These are phyloP conservation scores for Pseudogymnoascus sp. DNA, from an alignment of 2,329 filamentous ascomycete genomes.

Conservation along the genomic window DNA sequence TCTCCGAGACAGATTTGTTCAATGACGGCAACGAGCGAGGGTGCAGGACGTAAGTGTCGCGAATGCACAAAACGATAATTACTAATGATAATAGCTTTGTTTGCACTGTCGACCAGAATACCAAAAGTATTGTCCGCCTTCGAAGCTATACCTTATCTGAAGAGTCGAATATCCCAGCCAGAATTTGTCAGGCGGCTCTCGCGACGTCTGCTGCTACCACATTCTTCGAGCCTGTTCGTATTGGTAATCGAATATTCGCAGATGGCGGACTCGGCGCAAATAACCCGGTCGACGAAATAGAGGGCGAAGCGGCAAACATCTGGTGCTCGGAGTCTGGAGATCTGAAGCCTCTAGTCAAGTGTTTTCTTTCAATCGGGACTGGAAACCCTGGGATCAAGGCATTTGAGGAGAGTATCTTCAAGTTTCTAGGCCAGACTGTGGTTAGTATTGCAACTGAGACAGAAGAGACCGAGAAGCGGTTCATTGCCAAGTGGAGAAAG, in stretches of 20 bases:
- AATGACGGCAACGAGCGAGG: too few relatives aligned
- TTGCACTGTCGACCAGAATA: too few relatives aligned
- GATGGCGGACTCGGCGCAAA: slow-evolving; percentile 26
- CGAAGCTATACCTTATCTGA: too few relatives aligned
- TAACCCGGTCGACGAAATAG: slow-evolving; percentile 25
- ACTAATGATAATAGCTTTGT: too few relatives aligned
- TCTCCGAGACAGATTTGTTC: too few relatives aligned
- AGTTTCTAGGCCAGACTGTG: slow-evolving; percentile 17
- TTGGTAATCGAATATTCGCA: slow-evolving; percentile 21
- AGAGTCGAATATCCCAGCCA: too few relatives aligned
- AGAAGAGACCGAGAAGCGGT: slow-evolving; percentile 24
- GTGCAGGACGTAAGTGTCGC: too few relatives aligned
- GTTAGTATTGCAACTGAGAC: slow-evolving; percentile 24
- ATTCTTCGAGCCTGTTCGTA: slow-evolving; percentile 25
- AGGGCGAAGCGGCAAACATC: slow-evolving; percentile 22
- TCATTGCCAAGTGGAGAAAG: slow-evolving; percentile 20
- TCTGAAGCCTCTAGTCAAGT: slow-evolving; percentile 25
- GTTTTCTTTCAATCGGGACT: slow-evolving; percentile 27
- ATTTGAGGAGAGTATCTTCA: slow-evolving; percentile 17
- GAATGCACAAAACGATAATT: too few relatives aligned
- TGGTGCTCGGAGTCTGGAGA: slow-evolving; percentile 24
- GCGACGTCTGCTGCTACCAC: too few relatives aligned
- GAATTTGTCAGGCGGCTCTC: too few relatives aligned
- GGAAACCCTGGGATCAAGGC: slow-evolving; percentile 20
- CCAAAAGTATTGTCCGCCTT: too few relatives aligned